phyloP scores from a whole-genome alignment of 1,284 basidiomycete genomes.

The Cutaneotrichosporon sp. region DNA sequence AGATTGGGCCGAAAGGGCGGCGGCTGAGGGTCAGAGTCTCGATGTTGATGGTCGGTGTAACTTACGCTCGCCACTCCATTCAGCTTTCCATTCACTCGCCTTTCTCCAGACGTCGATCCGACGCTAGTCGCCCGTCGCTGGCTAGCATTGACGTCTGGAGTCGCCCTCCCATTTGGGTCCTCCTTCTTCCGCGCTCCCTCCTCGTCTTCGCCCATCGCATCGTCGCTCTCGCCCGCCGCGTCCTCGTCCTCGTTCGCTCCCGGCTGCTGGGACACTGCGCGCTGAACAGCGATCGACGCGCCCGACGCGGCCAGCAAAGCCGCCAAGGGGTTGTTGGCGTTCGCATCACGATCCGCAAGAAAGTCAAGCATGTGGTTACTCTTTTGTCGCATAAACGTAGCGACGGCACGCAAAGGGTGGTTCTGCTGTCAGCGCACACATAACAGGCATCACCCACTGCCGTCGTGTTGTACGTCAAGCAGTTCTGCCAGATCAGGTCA shows the following conservation, averaged over 20 bases:
- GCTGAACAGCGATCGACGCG: conserved; percentile 12
- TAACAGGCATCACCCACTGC: conserved; percentile 57
- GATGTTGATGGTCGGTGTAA: background rate
- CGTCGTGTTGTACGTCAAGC: conserved; percentile 82
- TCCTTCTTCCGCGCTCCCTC: too few relatives aligned
- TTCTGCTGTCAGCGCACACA: conserved; percentile 44
- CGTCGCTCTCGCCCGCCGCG: conserved; percentile 24
- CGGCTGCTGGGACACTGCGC: conserved; percentile 16
- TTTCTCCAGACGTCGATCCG: conserved; percentile 18
- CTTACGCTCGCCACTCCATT: conserved; percentile 23
- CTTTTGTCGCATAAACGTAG: conserved; percentile 66
- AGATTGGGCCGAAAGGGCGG: conserved; percentile 41
- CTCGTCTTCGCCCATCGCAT: conserved; percentile 2
- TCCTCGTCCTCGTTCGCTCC: conserved; percentile 40
- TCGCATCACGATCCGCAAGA: conserved; percentile 81
- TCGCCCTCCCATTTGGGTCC: conserved; percentile 25
- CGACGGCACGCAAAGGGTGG: conserved; percentile 76
- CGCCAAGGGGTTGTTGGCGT: conserved; percentile 41
- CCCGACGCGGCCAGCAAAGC: conserved; percentile 11
- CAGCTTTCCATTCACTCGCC: conserved; percentile 20
- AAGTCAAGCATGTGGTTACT: conserved; percentile 77
- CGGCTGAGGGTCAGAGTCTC: conserved; percentile 18
- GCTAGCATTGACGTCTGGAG: conserved; percentile 19
- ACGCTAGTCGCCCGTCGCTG: conserved; percentile 19
- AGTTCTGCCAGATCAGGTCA: conserved; percentile 95